Evolutionary conservation across 1,284 basidiomycete genomes (phyloP).

Genomic region (Anthracocystis walkeri): DNA sequence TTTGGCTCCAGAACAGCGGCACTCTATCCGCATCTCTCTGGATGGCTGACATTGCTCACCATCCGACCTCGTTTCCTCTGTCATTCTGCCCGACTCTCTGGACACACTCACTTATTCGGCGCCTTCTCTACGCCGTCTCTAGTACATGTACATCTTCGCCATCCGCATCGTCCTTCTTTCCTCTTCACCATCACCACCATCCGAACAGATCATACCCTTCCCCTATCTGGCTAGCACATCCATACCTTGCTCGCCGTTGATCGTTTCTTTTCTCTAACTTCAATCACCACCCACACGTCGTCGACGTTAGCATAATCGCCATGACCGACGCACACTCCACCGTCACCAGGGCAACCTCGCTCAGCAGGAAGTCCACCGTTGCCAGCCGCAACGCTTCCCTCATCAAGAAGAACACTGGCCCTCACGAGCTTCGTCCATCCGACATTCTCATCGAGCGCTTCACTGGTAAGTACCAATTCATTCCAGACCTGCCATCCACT

Average conservation of each 20-base stretch:
- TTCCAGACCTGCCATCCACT: neutral
- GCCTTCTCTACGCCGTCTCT: neutral
- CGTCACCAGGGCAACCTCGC: slow-evolving; percentile 64
- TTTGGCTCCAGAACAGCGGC: neutral
- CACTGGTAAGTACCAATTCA: slow-evolving; percentile 60
- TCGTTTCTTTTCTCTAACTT: slow-evolving; percentile 4
- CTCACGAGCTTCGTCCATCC: slow-evolving; percentile 88
- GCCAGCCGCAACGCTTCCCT: slow-evolving; percentile 70
- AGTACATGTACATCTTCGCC: neutral
- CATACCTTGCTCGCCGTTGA: slow-evolving; percentile 4
- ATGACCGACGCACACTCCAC: slow-evolving; percentile 68
- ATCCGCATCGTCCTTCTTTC: slow-evolving; percentile 8
- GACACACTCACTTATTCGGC: neutral
- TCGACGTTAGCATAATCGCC: slow-evolving; percentile 23
- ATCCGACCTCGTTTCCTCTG: neutral
- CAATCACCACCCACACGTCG: slow-evolving; percentile 13
- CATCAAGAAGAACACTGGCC: slow-evolving; percentile 71
- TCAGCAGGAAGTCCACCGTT: slow-evolving; percentile 69
- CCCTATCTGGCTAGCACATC: slow-evolving; percentile 17
- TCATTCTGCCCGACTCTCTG: neutral
- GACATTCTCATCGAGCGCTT: slow-evolving; percentile 94
- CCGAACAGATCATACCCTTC: slow-evolving; percentile 26
- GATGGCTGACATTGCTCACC: neutral
- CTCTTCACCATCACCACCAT: slow-evolving; percentile 29
- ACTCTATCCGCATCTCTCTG: neutral